Percentiles rank a stretch among this genome's conserved stretches.
Evolutionary conservation across 768 basidiomycete species (phyloP).

Genomic region (Macrocybe gigantea): DNA sequence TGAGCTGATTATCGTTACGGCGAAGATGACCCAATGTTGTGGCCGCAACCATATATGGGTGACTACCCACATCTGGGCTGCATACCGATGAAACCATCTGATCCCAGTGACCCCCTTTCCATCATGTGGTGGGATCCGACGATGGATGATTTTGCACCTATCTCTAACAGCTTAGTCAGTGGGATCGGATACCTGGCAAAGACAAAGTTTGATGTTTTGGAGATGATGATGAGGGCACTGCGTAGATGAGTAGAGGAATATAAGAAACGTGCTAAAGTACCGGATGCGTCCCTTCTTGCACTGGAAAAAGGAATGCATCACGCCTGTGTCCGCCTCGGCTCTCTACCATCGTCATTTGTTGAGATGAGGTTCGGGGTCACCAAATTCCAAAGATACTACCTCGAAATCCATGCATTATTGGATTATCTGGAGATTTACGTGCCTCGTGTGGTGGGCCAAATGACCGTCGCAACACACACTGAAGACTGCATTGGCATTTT

Average conservation of each 20-base stretch:
- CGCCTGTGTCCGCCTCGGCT: neutral
- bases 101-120: neutral
- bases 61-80: neutral
- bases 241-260: neutral
- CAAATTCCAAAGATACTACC: neutral
- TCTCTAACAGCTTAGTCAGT: no score
- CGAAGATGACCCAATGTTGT: neutral
- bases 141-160: neutral
- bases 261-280: neutral
- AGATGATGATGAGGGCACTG: neutral
- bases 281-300: neutral
- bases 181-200: no score
- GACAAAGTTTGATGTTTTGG: neutral
- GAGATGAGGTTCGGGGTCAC: neutral
- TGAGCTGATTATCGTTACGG: neutral
- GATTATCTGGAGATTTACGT: neutral
- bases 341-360: neutral
- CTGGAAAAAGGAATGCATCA: neutral
- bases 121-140: neutral
- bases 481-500: neutral
- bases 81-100: neutral
- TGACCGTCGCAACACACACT: neutral
- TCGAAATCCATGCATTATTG: neutral
- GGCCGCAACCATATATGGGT: neutral
- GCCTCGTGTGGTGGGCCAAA: neutral